Percentiles rank a stretch among this genome's conserved stretches.
phyloP scores from a whole-genome alignment of 139 green algal species.

The Raphidocelis subcapitata region DNA sequence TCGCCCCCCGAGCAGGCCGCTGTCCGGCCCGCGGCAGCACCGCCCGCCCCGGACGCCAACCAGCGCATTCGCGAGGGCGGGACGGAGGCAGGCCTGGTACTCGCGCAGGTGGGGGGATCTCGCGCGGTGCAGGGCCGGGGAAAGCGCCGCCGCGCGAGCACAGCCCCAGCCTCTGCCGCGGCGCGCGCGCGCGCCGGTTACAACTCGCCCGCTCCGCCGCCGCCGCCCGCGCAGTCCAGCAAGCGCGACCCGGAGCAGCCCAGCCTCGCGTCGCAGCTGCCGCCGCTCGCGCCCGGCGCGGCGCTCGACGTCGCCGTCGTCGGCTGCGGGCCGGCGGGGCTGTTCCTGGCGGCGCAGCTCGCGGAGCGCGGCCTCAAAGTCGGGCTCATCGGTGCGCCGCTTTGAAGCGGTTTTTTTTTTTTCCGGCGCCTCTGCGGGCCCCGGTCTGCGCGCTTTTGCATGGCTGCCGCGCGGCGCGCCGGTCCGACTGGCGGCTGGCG shows the following conservation, averaged over 20 bases:
- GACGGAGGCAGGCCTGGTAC: slow-evolving; percentile 63
- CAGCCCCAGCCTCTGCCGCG: neutral
- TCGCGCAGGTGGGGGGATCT: slow-evolving; percentile 41
- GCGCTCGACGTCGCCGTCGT: slow-evolving; percentile 71
- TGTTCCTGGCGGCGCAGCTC: slow-evolving; percentile 85
- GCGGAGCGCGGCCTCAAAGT: slow-evolving; percentile 75
- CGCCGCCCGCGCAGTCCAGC: slow-evolving; percentile 41
- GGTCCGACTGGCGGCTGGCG: neutral
- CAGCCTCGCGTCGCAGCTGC: slow-evolving; percentile 50
- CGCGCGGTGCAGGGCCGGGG: neutral
- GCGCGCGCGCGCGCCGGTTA: neutral
- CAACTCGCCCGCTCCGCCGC: neutral
- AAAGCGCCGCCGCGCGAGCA: no score
- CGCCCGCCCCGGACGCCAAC: slow-evolving; percentile 35
- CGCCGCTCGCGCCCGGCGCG: slow-evolving; percentile 3
- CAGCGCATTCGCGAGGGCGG: slow-evolving; percentile 57
- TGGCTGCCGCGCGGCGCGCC: no score
- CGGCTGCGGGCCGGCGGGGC: slow-evolving; percentile 89
- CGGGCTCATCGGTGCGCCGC: slow-evolving; percentile 66
- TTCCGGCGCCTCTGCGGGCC: no score
- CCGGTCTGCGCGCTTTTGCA: neutral
- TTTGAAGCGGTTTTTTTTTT: no score
- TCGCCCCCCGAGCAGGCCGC: slow-evolving; percentile 2
- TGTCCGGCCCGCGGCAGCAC: neutral
- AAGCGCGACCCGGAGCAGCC: slow-evolving; percentile 70